A percentile compares a stretch with the other conserved stretches of the same genome.
Conservation (phyloP, 495 filamentous ascomycete species). For the Jackrogersella multiformis region DNA sequence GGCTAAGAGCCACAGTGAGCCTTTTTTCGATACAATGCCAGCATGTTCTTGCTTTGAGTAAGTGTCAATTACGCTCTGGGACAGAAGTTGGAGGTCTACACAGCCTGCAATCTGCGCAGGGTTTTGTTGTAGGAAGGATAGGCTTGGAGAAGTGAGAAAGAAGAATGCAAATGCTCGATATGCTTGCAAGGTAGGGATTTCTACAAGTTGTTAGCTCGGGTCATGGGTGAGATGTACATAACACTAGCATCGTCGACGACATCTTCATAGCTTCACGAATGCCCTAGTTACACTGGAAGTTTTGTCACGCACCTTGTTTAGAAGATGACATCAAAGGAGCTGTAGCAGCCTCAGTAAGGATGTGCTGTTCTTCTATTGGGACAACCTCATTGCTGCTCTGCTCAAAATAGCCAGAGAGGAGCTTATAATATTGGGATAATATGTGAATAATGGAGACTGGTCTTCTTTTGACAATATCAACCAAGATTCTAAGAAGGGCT, state of each 20-base stretch:
- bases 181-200: constrained; percentile 11
- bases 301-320: constrained; percentile 32
- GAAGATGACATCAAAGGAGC: constrained; percentile 28
- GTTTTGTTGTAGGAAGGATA: constrained; percentile 29
- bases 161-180: constrained; percentile 53
- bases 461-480: constrained; percentile 33
- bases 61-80: constrained; percentile 40
- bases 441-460: constrained; percentile 31
- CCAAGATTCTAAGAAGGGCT: constrained; percentile 24
- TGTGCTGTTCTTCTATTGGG: constrained; percentile 15
- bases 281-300: neutral
- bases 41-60: constrained; percentile 18
- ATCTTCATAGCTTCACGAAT: neutral
- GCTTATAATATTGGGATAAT: constrained; percentile 35
- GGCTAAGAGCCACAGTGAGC: constrained; percentile 77
- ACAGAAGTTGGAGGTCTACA: constrained; percentile 44
- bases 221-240: neutral
- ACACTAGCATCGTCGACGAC: no score
- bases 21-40: constrained; percentile 40
- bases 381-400: neutral
- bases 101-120: constrained; percentile 19
- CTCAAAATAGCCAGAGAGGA: constrained; percentile 32
- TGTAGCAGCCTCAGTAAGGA: constrained; percentile 20
- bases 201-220: constrained; percentile 18
- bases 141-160: constrained; percentile 46